Evolutionary conservation across 2,329 filamentous ascomycete genomes (phyloP).

Genomic region (Lasiodiplodia gonubiensis): DNA sequence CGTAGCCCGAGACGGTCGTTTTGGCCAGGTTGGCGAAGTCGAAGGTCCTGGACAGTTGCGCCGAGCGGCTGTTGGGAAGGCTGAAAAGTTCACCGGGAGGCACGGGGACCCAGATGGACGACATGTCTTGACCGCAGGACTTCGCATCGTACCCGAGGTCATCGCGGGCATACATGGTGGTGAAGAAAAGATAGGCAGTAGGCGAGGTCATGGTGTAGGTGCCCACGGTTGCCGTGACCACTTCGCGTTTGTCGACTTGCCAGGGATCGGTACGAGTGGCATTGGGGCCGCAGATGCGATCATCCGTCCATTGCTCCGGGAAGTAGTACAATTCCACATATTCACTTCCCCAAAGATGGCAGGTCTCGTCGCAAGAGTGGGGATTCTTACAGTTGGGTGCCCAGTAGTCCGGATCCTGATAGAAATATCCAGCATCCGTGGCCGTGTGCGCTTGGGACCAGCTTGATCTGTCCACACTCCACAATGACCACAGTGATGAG

Average conservation of each 20-base stretch:
- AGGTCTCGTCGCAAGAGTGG: not conserved
- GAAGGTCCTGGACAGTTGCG: not conserved
- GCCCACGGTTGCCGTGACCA: not conserved
- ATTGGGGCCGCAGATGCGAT: constrained; percentile 7
- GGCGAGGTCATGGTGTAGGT: constrained; percentile 8
- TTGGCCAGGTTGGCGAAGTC: constrained; percentile 18
- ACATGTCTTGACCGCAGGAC: not conserved
- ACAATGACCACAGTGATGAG: not conserved
- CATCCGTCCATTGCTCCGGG: not conserved
- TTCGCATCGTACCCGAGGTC: not conserved
- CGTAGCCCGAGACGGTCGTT: not conserved
- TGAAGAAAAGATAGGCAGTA: constrained; percentile 6
- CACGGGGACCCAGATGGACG: not conserved
- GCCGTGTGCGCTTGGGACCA: not conserved
- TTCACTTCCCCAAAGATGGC: not conserved
- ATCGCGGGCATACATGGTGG: not conserved
- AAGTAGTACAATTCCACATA: constrained; percentile 7
- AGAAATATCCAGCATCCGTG: not conserved
- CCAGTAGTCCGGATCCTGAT: not conserved
- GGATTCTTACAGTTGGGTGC: not conserved
- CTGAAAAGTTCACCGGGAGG: not conserved
- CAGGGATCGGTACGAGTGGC: not conserved
- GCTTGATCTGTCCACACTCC: not conserved
- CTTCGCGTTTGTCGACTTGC: not conserved
- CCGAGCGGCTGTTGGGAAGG: not conserved